Percentiles rank a stretch among this genome's conserved stretches.
Conservation (phyloP, 2,329 filamentous ascomycete species). For the Lasiodiplodia gonubiensis region DNA sequence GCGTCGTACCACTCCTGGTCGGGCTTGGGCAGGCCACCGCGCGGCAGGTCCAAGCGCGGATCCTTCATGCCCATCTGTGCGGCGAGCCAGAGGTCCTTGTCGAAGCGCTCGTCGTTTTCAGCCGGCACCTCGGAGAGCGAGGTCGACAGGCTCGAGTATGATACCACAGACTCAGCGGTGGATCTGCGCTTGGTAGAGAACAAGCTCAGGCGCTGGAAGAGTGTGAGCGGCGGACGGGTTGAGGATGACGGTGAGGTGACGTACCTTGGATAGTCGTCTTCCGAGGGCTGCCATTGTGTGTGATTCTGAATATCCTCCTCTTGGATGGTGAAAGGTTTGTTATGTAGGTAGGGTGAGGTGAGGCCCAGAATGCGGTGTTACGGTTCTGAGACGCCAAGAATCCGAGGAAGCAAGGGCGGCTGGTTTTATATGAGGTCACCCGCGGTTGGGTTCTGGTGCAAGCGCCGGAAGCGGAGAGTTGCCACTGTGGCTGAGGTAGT, state of each 20-base stretch:
- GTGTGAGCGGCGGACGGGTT: not conserved
- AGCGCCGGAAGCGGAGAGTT: conserved; percentile 18
- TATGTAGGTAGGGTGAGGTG: not conserved
- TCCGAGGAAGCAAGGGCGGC: conserved; percentile 1
- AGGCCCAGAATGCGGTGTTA: conserved; percentile 1
- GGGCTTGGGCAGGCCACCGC: conserved; percentile 19
- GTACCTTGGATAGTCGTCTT: conserved; percentile 15
- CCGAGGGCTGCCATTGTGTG: conserved; percentile 5
- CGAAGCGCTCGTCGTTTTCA: conserved; percentile 15
- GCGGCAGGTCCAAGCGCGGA: conserved; percentile 4
- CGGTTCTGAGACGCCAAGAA: conserved; percentile 19
- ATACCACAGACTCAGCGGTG: conserved; percentile 11
- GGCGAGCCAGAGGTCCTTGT: conserved; percentile 22
- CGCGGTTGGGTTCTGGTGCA: conserved; percentile 1
- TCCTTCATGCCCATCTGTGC: conserved; percentile 14
- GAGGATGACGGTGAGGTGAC: not conserved
- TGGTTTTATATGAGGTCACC: not conserved
- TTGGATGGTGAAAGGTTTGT: not conserved
- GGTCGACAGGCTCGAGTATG: conserved; percentile 18
- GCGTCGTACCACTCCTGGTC: conserved; percentile 14
- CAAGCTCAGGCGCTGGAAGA: conserved; percentile 1
- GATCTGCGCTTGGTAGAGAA: conserved; percentile 14
- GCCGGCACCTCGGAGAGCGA: conserved; percentile 14
- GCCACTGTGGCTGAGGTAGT: conserved; percentile 11
- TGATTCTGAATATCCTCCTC: not conserved